Evolutionary conservation across 768 basidiomycete species (phyloP).

Genomic region (Tylopilus plumbeoviolaceoides): DNA sequence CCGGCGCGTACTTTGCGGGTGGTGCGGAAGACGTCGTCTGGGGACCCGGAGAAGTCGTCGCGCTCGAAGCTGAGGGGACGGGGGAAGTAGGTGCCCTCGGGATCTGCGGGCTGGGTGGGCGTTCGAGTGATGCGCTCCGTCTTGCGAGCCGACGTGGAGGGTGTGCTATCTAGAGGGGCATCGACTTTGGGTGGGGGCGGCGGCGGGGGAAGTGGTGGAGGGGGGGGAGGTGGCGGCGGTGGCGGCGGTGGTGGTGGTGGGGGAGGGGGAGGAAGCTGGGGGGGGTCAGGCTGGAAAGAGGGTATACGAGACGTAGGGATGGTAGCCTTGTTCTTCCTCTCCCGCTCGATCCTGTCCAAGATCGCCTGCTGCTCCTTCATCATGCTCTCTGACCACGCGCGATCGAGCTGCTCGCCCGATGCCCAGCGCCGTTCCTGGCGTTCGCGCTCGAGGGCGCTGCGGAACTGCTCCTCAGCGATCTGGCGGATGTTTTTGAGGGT

Average conservation of each 20-base stretch:
- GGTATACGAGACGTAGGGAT: neutral
- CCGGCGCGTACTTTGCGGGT: conserved; percentile 24
- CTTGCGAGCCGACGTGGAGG: conserved; percentile 7
- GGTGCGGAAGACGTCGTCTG: conserved; percentile 18
- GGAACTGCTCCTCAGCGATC: conserved; percentile 46
- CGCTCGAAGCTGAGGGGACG: conserved; percentile 13
- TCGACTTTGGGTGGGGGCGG: conserved; percentile 1
- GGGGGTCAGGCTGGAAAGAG: conserved; percentile 7
- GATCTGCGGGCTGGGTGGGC: conserved; percentile 17
- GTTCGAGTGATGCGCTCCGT: conserved; percentile 16
- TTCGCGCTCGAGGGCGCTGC: conserved; percentile 42
- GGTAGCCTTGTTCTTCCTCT: conserved; percentile 22
- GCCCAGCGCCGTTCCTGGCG: conserved; percentile 49
- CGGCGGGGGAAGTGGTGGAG: neutral
- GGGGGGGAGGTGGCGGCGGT: neutral
- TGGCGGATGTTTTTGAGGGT: conserved; percentile 42
- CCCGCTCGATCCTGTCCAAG: conserved; percentile 45
- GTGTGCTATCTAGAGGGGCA: neutral
- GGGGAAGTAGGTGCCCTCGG: conserved; percentile 13
- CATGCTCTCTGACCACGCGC: conserved; percentile 32
- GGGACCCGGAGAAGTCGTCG: conserved; percentile 17
- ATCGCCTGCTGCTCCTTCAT: conserved; percentile 41
- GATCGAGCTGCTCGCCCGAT: conserved; percentile 34
- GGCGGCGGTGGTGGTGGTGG: neutral
- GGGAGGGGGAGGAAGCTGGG: neutral